Evolutionary conservation across 2,329 filamentous ascomycete species (phyloP).

Genomic region (Amphichorda felina): DNA sequence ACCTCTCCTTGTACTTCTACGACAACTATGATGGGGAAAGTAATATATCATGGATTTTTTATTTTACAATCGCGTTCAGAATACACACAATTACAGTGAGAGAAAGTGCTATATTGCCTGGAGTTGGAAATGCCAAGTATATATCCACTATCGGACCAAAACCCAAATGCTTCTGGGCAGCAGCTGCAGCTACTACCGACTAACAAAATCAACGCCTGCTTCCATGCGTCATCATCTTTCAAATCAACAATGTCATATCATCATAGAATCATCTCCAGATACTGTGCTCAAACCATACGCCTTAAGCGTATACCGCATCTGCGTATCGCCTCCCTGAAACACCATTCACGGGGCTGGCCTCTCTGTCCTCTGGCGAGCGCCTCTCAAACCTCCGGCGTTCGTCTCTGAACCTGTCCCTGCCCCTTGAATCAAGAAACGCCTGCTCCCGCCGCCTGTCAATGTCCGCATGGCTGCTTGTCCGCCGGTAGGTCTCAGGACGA

Average conservation of each 20-base stretch:
- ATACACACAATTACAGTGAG: too few species aligned
- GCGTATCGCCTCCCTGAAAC: constrained; percentile 25
- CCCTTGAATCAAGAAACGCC: constrained; percentile 17
- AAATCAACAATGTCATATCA: neutral
- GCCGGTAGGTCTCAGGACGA: constrained; percentile 26
- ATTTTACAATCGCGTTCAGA: too few species aligned
- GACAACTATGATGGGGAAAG: too few species aligned
- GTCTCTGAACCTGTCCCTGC: constrained; percentile 15
- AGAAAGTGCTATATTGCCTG: too few species aligned
- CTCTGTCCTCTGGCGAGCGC: constrained; percentile 18
- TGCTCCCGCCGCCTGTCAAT: constrained; percentile 28
- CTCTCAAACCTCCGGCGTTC: constrained; percentile 23
- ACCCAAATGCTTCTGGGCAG: too few species aligned
- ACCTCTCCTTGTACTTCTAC: too few species aligned
- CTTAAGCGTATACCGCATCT: constrained; percentile 16
- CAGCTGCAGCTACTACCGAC: too few species aligned
- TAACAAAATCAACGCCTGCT: neutral
- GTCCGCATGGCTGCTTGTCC: constrained; percentile 39
- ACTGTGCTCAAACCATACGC: neutral
- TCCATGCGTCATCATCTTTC: neutral
- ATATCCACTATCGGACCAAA: too few species aligned
- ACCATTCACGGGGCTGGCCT: constrained; percentile 16
- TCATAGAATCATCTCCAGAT: neutral
- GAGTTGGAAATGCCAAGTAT: too few species aligned
- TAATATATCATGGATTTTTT: too few species aligned